Conservation (phyloP, 257 asterid species). For the Rehmannia glutinosa region DNA sequence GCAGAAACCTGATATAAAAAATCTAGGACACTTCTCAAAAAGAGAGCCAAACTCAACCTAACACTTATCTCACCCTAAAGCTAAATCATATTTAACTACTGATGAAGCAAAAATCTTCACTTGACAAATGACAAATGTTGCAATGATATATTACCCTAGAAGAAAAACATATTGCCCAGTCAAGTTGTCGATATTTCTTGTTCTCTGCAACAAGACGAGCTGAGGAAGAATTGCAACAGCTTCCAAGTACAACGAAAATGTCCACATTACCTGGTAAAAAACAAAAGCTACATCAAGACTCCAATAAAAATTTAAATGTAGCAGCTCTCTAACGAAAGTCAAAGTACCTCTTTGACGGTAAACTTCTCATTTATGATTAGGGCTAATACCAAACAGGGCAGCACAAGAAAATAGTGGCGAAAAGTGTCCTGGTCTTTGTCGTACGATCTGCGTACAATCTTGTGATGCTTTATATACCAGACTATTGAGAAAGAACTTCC, state of each 20-base stretch:
- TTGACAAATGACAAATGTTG: no score
- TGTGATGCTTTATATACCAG: constrained; percentile 84
- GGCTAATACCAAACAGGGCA: constrained; percentile 72
- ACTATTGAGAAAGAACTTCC: constrained; percentile 85
- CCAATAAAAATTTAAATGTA: not conserved
- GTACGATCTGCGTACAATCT: constrained; percentile 80
- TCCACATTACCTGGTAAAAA: constrained; percentile 62
- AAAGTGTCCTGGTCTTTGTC: constrained; percentile 88
- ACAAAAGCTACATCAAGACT: not conserved
- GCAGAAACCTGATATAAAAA: no score
- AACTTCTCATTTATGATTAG: constrained; percentile 61
- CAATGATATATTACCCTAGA: constrained; percentile 49
- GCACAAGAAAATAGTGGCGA: constrained; percentile 65
- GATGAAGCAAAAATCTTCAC: no score
- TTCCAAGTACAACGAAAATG: constrained; percentile 79
- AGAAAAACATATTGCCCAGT: constrained; percentile 86
- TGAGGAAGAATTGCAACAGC: constrained; percentile 92
- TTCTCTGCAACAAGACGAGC: constrained; percentile 79
- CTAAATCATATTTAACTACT: no score
- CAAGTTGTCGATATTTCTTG: constrained; percentile 84
- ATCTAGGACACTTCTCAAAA: no score
- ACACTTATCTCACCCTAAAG: no score
- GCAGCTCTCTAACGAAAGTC: not conserved
- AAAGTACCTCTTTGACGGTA: constrained; percentile 61
- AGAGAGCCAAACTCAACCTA: no score